Evolutionary conservation across 2,329 filamentous ascomycete genomes (phyloP), one percentile per base, ranked within the genome.

Genomic region (Ilyonectria sp.): DNA sequence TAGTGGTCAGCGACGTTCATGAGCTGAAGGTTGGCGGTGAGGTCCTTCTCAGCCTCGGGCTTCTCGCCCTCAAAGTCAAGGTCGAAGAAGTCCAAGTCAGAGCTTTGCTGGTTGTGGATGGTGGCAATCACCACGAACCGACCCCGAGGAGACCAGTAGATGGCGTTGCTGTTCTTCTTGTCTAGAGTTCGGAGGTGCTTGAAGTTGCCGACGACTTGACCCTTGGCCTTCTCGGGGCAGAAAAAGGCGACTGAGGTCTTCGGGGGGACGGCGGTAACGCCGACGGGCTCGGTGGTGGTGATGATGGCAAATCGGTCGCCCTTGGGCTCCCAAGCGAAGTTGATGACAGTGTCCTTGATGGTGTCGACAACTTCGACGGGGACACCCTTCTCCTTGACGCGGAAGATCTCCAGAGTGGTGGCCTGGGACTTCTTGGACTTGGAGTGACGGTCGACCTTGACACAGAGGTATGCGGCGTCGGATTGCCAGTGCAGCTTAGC

Each of bases 401-500:
- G 94, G 92, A 99, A 99, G 79, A 99, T 98, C 82, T 99, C 96
- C 40, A 99, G 90, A 74, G 97, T 98, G 35, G 96, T 99, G 69
- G 95, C 95, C 77, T 97, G 90, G 3, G 94, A 97, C 85, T 98
- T 99, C 88, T 98, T 98, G 64, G 95, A 98, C 85, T 99, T 99
- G 81, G 94, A 97, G 87, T 99, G 96, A 73, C 96, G 90, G 82
- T 99, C 96, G 65, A 99, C 96, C 89, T 99, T 99, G 82, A 98
- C 95, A 79, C 96, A 98, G 68, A 99, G 91, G 80, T 98, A 99
- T 68, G 92, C 89, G 63, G 91, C 93, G 70, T 98, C 94, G 4
- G 94, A 97, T 84, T 99, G 96, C 96, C 96, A 99, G 87, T 99
- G 96, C 19, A 99, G 90, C 86, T 98, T 99, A 65, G 93, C 96